phyloP scores from a whole-genome alignment of 2,329 filamentous ascomycete species.

The Fusarium domesticum region DNA sequence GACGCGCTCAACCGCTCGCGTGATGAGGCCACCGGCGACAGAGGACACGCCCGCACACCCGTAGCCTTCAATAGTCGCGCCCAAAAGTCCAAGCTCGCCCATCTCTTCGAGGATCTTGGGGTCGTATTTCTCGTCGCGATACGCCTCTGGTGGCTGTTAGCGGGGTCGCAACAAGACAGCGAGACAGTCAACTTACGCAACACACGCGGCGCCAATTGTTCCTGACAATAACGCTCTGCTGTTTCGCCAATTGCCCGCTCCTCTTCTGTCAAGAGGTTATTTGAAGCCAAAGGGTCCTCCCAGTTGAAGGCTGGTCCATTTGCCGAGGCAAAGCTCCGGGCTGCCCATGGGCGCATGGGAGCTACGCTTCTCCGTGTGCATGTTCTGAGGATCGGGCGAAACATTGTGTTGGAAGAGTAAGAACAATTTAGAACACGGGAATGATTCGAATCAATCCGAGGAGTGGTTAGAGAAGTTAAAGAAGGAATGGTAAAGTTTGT shows the following conservation, averaged over 20 bases:
- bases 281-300: constrained; percentile 79
- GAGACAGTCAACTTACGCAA: constrained; percentile 57
- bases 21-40: constrained; percentile 86
- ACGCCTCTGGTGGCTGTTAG: constrained; percentile 60
- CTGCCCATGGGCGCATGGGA: constrained; percentile 27
- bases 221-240: constrained; percentile 91
- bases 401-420: constrained; percentile 23
- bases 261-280: constrained; percentile 80
- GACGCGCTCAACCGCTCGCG: constrained; percentile 83
- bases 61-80: constrained; percentile 82
- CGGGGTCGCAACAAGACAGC: constrained; percentile 1
- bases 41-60: constrained; percentile 85
- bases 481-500: constrained; percentile 16
- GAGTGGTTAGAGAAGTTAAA: constrained; percentile 16
- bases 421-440: no score
- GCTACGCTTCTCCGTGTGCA: constrained; percentile 23
- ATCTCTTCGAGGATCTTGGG: constrained; percentile 83
- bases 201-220: constrained; percentile 79
- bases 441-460: no score
- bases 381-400: constrained; percentile 32
- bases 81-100: constrained; percentile 86
- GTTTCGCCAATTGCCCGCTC: constrained; percentile 88
- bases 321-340: constrained; percentile 38
- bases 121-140: constrained; percentile 82
- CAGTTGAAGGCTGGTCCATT: constrained; percentile 66